A percentile compares a stretch with the other conserved stretches of the same genome.
phyloP scores from a whole-genome alignment of 164 flowering plant species.

The Tetrastigma voinierianum region DNA sequence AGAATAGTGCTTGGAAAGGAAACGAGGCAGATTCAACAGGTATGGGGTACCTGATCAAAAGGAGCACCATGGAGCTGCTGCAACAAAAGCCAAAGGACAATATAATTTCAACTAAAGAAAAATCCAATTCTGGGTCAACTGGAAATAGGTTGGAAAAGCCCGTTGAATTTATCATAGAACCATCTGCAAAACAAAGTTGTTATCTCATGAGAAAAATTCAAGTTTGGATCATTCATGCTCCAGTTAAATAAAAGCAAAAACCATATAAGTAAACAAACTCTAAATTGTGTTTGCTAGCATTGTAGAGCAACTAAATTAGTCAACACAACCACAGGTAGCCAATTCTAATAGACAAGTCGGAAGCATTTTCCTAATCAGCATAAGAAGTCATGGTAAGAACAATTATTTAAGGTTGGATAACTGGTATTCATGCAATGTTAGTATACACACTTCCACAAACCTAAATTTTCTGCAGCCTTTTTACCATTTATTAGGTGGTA shows the following conservation, averaged over 20 bases:
- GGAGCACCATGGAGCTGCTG: not conserved
- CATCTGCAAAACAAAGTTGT: slow-evolving; percentile 35
- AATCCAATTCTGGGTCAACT: slow-evolving; percentile 15
- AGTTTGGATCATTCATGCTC: not conserved
- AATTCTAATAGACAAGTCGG: no score
- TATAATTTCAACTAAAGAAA: slow-evolving; percentile 3
- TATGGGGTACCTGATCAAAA: slow-evolving; percentile 15
- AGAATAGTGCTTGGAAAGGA: not conserved
- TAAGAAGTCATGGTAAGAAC: no score
- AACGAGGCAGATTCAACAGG: not conserved
- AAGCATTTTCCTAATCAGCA: no score
- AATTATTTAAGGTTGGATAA: no score
- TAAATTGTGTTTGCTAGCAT: no score
- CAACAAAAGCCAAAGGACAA: slow-evolving; percentile 4
- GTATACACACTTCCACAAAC: no score
- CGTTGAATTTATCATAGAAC: slow-evolving; percentile 50
- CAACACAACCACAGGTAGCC: no score
- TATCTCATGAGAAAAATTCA: slow-evolving; percentile 1
- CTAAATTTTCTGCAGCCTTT: no score
- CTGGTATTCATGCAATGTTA: no score
- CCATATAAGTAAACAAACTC: no score
- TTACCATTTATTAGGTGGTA: no score
- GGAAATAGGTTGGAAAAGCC: slow-evolving; percentile 31
- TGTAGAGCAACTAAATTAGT: no score
- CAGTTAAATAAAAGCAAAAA: not conserved